Evolutionary conservation across 345 rosid species (phyloP).

Genomic region (Dipteronia dyeriana): DNA sequence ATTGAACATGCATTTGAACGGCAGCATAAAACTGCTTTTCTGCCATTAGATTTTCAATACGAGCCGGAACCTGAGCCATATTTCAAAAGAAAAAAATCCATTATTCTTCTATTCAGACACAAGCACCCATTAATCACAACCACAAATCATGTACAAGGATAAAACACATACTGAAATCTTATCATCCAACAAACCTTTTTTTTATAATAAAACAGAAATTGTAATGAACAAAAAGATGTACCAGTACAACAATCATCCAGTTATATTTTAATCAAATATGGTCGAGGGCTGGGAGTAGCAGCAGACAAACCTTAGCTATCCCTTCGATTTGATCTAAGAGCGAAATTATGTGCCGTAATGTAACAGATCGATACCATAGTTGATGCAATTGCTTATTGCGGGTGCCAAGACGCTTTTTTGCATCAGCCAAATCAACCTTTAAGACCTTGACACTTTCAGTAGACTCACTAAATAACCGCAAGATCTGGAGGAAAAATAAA

Average conservation of each 20-base stretch:
- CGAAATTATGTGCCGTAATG: constrained; percentile 91
- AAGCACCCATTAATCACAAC: not conserved
- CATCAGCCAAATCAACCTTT: constrained; percentile 89
- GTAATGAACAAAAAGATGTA: not conserved
- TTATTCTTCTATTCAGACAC: not conserved
- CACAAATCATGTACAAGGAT: not conserved
- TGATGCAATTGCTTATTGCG: constrained; percentile 97
- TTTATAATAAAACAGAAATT: not conserved
- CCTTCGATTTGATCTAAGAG: constrained; percentile 96
- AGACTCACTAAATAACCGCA: constrained; percentile 94
- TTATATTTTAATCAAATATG: not conserved
- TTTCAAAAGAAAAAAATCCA: constrained; percentile 16
- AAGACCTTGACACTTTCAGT: constrained; percentile 67
- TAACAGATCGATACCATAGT: constrained; percentile 98
- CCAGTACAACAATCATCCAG: not conserved
- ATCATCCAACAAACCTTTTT: not conserved
- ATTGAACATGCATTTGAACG: constrained; percentile 79
- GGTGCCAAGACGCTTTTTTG: constrained; percentile 78
- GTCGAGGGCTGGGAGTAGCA: constrained; percentile 13
- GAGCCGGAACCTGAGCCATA: constrained; percentile 72
- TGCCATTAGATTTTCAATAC: constrained; percentile 84
- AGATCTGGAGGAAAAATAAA: constrained; percentile 56
- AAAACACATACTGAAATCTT: constrained; percentile 9
- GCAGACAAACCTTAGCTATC: constrained; percentile 83
- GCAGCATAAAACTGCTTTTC: constrained; percentile 94